Conservation (phyloP, 2,329 filamentous ascomycete genomes). For the Fusarium bulbicola region DNA sequence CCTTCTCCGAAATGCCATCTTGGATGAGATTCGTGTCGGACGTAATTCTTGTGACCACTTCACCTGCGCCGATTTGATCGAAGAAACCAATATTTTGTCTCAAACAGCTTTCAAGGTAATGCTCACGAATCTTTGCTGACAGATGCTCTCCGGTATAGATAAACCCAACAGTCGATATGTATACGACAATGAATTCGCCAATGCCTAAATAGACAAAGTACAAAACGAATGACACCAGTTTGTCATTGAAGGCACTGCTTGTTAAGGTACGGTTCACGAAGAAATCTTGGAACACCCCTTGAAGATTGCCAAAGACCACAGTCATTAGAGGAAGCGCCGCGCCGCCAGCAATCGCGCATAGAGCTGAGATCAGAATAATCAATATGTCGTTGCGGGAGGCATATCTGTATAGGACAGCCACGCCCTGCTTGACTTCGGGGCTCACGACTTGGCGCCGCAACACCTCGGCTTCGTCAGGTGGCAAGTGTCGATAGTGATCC, state of each 20-base stretch:
- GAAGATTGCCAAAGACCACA: slow-evolving; percentile 79
- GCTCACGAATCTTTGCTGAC: slow-evolving; percentile 78
- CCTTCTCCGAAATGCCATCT: slow-evolving; percentile 92
- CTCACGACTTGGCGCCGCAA: slow-evolving; percentile 74
- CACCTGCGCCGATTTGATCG: slow-evolving; percentile 90
- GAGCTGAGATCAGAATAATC: slow-evolving; percentile 67
- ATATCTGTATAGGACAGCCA: slow-evolving; percentile 74
- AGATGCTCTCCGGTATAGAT: slow-evolving; percentile 88
- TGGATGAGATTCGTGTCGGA: slow-evolving; percentile 94
- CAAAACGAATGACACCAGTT: slow-evolving; percentile 72
- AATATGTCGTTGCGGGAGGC: slow-evolving; percentile 70
- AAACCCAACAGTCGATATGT: slow-evolving; percentile 85
- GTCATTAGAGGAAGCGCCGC: slow-evolving; percentile 84
- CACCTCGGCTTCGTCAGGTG: slow-evolving; percentile 71
- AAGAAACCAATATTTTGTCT: slow-evolving; percentile 92
- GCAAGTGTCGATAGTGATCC: slow-evolving; percentile 69
- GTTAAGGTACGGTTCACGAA: slow-evolving; percentile 55
- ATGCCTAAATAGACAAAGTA: slow-evolving; percentile 90
- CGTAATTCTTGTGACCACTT: slow-evolving; percentile 94
- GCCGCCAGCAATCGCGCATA: slow-evolving; percentile 76
- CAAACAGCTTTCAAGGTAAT: slow-evolving; percentile 86
- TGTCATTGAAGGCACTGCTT: slow-evolving; percentile 65
- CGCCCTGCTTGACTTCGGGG: slow-evolving; percentile 70
- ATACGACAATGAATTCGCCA: slow-evolving; percentile 78
- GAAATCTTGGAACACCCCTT: slow-evolving; percentile 75